Conservation (phyloP, 306 rosid genomes). For the Cucurbita moschata region DNA sequence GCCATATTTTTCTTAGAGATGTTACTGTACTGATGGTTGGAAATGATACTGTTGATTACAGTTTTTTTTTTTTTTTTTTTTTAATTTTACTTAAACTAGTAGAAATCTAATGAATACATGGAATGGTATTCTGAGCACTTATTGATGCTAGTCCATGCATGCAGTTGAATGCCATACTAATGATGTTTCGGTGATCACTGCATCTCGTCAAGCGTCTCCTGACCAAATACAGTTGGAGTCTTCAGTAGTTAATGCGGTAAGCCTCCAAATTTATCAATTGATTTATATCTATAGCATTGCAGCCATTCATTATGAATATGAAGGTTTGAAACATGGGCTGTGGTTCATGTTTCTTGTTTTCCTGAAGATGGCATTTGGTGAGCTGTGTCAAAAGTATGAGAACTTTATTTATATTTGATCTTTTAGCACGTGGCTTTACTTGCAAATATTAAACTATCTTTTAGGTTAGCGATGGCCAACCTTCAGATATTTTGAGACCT, state of each 20-base stretch:
- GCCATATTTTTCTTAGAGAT: neutral
- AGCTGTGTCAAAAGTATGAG: neutral
- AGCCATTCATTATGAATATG: neutral
- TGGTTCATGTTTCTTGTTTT: neutral
- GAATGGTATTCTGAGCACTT: neutral
- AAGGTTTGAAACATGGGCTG: neutral
- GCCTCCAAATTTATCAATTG: slow-evolving; percentile 4
- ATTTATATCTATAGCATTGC: neutral
- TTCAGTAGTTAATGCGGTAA: slow-evolving; percentile 31
- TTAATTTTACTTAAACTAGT: neutral
- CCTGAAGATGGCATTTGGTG: neutral
- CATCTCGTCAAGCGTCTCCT: slow-evolving; percentile 23
- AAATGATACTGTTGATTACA: neutral
- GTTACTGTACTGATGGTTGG: neutral
- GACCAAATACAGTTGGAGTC: slow-evolving; percentile 21
- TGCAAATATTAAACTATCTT: slow-evolving; percentile 1
- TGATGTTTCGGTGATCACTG: slow-evolving; percentile 30
- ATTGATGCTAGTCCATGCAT: slow-evolving; percentile 11
- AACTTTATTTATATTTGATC: neutral
- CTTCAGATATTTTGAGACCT: slow-evolving; percentile 19
- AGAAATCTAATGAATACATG: neutral
- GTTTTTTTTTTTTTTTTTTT: neutral
- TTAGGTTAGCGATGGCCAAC: slow-evolving; percentile 12
- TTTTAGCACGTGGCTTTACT: slow-evolving; percentile 3
- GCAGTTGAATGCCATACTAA: slow-evolving; percentile 22